These are phyloP conservation scores for Mycosphaerella arachidis DNA, from an alignment of 2,329 filamentous ascomycete genomes.

Conservation along the genomic window DNA sequence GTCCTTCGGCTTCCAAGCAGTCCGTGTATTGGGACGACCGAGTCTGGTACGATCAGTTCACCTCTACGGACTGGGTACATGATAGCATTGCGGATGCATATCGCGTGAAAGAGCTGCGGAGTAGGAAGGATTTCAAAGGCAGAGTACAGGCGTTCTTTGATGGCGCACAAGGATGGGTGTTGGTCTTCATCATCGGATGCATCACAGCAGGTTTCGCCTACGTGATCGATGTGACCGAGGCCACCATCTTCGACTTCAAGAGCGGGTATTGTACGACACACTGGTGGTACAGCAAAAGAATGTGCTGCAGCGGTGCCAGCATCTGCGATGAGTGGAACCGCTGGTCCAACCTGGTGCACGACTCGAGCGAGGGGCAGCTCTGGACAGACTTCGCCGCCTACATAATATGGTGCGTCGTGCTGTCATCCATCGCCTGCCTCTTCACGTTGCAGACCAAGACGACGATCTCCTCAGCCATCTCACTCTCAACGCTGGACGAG, in stretches of 20 bases:
- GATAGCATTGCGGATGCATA: conserved; percentile 94
- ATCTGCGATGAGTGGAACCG: conserved; percentile 57
- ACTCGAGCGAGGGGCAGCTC: conserved; percentile 44
- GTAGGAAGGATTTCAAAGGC: conserved; percentile 79
- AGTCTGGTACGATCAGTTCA: conserved; percentile 98
- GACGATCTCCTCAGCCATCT: conserved; percentile 82
- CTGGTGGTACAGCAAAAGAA: conserved; percentile 71
- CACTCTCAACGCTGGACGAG: conserved; percentile 84
- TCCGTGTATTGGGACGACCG: conserved; percentile 74
- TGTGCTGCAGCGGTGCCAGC: conserved; percentile 55
- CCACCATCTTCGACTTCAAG: conserved; percentile 83
- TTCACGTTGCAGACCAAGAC: conserved; percentile 90
- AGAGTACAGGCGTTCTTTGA: conserved; percentile 73
- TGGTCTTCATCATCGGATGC: conserved; percentile 84
- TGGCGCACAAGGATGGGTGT: conserved; percentile 86
- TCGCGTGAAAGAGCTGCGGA: conserved; percentile 76
- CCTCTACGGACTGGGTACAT: conserved; percentile 96
- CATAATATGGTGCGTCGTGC: conserved; percentile 62
- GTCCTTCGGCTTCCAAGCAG: conserved; percentile 58
- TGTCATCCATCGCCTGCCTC: conserved; percentile 69
- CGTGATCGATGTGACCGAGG: conserved; percentile 80
- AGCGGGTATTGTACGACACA: conserved; percentile 70
- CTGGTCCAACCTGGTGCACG: conserved; percentile 58
- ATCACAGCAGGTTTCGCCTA: conserved; percentile 84
- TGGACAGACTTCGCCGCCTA: conserved; percentile 78